Conservation (phyloP, 176 grass and related monocot genomes). For the Carex myosuroides region DNA sequence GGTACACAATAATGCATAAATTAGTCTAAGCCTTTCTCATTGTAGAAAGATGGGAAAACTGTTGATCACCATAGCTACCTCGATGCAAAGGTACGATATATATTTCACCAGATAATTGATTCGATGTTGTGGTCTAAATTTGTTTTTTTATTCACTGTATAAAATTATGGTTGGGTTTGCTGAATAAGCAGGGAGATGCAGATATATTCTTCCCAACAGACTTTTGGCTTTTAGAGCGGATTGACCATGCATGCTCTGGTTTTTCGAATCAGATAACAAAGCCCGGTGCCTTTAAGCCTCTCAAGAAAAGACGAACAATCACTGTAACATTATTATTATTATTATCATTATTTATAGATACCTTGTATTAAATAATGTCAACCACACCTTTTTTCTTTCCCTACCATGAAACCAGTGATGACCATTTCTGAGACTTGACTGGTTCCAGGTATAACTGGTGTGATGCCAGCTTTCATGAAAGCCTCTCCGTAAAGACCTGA, state of each 20-base stretch:
- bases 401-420: background rate
- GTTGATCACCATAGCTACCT: slow-evolving; percentile 65
- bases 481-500: background rate
- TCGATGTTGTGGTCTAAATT: background rate
- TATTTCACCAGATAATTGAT: background rate
- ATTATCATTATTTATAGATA: background rate
- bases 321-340: slow-evolving; percentile 49
- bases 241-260: slow-evolving; percentile 77
- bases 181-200: slow-evolving; percentile 61
- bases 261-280: slow-evolving; percentile 53
- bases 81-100: slow-evolving; percentile 71
- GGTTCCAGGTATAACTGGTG: background rate
- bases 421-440: background rate
- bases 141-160: background rate
- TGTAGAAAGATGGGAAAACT: slow-evolving; percentile 79
- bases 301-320: slow-evolving; percentile 77
- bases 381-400: background rate
- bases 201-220: slow-evolving; percentile 97
- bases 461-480: background rate
- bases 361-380: background rate
- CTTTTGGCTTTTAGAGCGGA: slow-evolving; percentile 75
- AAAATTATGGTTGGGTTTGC: slow-evolving; percentile 17
- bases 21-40: slow-evolving; percentile 15
- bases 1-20: background rate
- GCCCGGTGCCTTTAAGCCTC: slow-evolving; percentile 52